Percentiles rank a stretch among this genome's conserved stretches.
Evolutionary conservation across 176 grass and related monocot genomes (phyloP).

Genomic region (Lolium multiflorum): DNA sequence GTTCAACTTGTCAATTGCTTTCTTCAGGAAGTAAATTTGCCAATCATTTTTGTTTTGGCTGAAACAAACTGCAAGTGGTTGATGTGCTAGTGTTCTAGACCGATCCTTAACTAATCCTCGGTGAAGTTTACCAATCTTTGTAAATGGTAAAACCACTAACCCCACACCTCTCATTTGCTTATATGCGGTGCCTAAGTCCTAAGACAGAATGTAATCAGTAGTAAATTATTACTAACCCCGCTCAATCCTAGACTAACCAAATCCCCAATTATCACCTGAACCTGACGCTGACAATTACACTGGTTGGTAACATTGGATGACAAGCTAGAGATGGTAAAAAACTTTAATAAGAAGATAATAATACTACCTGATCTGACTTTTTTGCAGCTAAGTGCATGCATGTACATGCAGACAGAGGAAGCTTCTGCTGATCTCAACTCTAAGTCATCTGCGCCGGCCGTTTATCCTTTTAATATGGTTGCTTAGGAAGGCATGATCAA

Average conservation of each 20-base stretch:
- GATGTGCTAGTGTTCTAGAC: not conserved
- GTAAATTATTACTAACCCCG: not conserved
- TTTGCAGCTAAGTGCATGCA: not conserved
- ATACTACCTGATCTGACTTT: constrained; percentile 31
- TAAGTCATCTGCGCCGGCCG: not conserved
- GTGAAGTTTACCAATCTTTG: not conserved
- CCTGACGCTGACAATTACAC: not conserved
- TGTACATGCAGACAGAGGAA: not conserved
- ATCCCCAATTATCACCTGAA: constrained; percentile 24
- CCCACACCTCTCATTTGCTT: not conserved
- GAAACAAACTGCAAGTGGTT: not conserved
- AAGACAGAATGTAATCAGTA: not conserved
- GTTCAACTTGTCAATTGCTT: not conserved
- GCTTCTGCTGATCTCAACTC: constrained; percentile 22
- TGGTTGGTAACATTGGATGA: constrained; percentile 9
- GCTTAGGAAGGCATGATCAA: not conserved
- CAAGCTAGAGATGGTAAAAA: not conserved
- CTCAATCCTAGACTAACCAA: constrained; percentile 33
- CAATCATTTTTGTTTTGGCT: not conserved
- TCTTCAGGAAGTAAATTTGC: not conserved
- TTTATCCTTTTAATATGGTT: not conserved
- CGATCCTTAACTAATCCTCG: not conserved
- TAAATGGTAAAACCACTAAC: not conserved
- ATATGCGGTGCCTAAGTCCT: not conserved
- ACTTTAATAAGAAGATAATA: constrained; percentile 1